Base-by-base conservation (phyloP, 2,329 filamentous ascomycete species). In the Sordariomycetes sp. region DNA sequence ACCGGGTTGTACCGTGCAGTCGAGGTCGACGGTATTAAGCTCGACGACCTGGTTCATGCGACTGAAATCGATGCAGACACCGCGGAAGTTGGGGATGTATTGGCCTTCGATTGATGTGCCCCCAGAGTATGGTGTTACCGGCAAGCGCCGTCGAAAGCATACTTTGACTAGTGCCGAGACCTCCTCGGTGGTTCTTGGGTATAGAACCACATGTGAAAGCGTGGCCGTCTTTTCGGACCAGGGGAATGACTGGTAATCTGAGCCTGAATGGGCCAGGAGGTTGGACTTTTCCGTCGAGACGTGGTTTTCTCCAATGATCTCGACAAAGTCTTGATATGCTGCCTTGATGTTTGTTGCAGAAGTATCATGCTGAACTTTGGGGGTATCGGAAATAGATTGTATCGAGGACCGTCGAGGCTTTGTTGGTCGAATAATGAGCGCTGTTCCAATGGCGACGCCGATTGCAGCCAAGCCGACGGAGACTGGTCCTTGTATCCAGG, bases 21-120 rank as follows among this genome's bases (percentile, higher is more conserved):
- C 92, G 88, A 96, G 90, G 69, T 96, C 92, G 3, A 89, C 87
- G 64, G 88, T 85, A 69, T 96, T 87, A 59, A 96, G 78, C 58
- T 85, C 77, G 34, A 97, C 65, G 28, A 96, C 87, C 65, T 85
- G 77, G 69, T 96, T 87, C 92, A 97, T 97, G 66, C 83, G 83
- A 1, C 84, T 82, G 69, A 97, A 96, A 67, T 97, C 92, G 56
- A 97, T 88, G 63, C 89, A 93, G 67, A 97, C 82, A 14, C 92
- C 92, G 12, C 91, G 91, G 67, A 86, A 87, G 0, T 90, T 90
- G 16, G 91, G 89, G 0, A 89, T 89, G 70, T 96, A 96, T 69
- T 96, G 94, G 18, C 88, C 92, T 70, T 97, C 92, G 0, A 97
- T 76, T 63, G 88, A 93, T 0, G 89, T 88, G 18, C 91, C 92